These are phyloP conservation scores for Kwoniella bestiolae DNA, from an alignment of 768 basidiomycete genomes.

Conservation along the genomic window DNA sequence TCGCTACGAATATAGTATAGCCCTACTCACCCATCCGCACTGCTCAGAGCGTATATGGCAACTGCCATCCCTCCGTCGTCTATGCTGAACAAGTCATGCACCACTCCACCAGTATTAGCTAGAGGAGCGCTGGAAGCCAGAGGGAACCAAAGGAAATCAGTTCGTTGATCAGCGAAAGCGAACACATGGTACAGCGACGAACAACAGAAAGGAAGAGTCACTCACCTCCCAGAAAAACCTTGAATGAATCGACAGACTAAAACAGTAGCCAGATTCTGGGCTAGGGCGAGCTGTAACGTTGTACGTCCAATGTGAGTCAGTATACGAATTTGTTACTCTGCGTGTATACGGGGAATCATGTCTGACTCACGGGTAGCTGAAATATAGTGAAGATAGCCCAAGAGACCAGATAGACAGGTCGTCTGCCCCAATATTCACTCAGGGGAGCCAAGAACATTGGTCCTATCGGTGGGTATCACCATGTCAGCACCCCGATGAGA, in stretches of 20 bases:
- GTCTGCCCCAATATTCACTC: conserved; percentile 28
- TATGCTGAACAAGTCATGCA: conserved; percentile 41
- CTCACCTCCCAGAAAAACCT: conserved; percentile 42
- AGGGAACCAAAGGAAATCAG: too few relatives aligned
- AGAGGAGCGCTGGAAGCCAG: conserved; percentile 30
- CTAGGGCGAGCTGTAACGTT: conserved; percentile 26
- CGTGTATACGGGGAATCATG: too few relatives aligned
- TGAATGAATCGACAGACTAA: conserved; percentile 44
- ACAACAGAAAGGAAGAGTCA: too few relatives aligned
- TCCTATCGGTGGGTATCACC: conserved; percentile 10
- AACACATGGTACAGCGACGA: too few relatives aligned
- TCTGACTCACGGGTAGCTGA: conserved; percentile 37
- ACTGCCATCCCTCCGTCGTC: conserved; percentile 37
- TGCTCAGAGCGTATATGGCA: conserved; percentile 33
- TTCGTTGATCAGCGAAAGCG: too few relatives aligned
- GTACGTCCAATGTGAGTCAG: too few relatives aligned
- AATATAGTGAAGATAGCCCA: conserved; percentile 44
- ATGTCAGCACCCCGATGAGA: too few relatives aligned
- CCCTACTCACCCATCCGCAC: conserved; percentile 24
- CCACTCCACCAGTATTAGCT: conserved; percentile 45
- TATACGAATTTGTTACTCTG: too few relatives aligned
- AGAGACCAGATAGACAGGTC: conserved; percentile 42
- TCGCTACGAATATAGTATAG: neutral
- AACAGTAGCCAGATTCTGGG: conserved; percentile 36
- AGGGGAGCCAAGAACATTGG: conserved; percentile 42